Percentiles rank a stretch among this genome's conserved stretches.
These are phyloP conservation scores for Rubroshorea leprosula DNA, from an alignment of 345 rosid genomes.

Conservation along the genomic window DNA sequence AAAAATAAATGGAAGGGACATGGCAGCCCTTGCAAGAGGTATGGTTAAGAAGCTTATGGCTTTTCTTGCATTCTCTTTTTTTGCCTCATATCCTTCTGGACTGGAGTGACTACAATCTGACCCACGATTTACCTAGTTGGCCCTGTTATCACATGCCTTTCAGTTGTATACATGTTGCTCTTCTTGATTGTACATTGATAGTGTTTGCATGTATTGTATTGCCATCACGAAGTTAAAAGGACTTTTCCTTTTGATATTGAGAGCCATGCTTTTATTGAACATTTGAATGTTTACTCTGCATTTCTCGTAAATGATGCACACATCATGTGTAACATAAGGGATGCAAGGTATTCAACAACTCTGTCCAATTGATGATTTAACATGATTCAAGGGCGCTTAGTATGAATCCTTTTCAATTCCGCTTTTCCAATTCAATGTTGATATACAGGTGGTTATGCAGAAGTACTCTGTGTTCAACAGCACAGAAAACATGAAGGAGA, in stretches of 20 bases:
- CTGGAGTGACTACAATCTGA: not conserved
- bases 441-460: constrained; percentile 69
- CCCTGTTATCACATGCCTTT: not conserved
- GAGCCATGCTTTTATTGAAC: too few relatives aligned
- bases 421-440: not conserved
- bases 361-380: not conserved
- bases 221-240: too few relatives aligned
- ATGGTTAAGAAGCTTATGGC: constrained; percentile 8
- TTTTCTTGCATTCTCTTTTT: not conserved
- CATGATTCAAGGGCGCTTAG: not conserved
- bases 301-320: too few relatives aligned
- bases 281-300: too few relatives aligned
- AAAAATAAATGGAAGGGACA: constrained; percentile 36
- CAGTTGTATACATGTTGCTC: too few relatives aligned
- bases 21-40: constrained; percentile 84
- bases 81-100: not conserved
- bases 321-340: too few relatives aligned
- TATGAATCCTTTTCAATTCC: not conserved
- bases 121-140: not conserved
- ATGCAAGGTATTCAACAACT: too few relatives aligned
- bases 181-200: not conserved
- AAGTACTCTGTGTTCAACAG: constrained; percentile 59
- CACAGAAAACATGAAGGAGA: constrained; percentile 78
- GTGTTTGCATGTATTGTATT: too few relatives aligned
- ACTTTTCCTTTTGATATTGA: too few relatives aligned